Evolutionary conservation across 306 rosid species (phyloP), one percentile per base, ranked within the genome.

Genomic region (Cicer cuneatum): DNA sequence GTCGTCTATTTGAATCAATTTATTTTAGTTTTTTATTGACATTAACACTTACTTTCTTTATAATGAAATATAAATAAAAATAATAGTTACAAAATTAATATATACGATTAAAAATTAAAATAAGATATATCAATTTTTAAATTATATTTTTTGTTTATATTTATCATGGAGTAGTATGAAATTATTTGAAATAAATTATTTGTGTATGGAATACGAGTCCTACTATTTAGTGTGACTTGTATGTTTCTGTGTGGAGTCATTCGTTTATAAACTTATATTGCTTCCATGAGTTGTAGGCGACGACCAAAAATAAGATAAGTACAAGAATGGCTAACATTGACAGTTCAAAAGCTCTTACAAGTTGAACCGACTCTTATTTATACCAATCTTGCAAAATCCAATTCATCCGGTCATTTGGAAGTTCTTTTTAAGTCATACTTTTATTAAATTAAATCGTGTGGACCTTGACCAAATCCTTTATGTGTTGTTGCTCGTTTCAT

Each of bases 401-500:
- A 35, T 59, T 45, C 9, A 61, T 42, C 37, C 10, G 2, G 13
- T 69, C 46, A 62, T 61, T 33, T 76, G 67, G 51, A 53, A 41
- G 21, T 24, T 76, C 13, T 45, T 66, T 66, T 43, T 13, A 37
- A 70, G 57, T 53, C 66, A 10, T 33, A 9, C 29, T 18, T 19
- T 5, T 73, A 37, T 59, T 71, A 10, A 58, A 73, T 61, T 73
- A 15, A 62, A 68, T 54, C n/a, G 12, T 40, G 77, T 77, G 80
- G 78, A 68, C 78, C 83, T 77, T 67, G 74, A 62, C 78, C 83
- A 61, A 53, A 29, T 47, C 48, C 52, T 1, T 53, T 59, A 12
- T 13, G 11, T 57, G 48, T 40, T 57, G 49, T 49, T 38, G 6
- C 49, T 16, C 5, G 6, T 47, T 49, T 42, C 35, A 47, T 54